phyloP scores from a whole-genome alignment of 208 protist species.

The Acanthamoeba divionensis region DNA sequence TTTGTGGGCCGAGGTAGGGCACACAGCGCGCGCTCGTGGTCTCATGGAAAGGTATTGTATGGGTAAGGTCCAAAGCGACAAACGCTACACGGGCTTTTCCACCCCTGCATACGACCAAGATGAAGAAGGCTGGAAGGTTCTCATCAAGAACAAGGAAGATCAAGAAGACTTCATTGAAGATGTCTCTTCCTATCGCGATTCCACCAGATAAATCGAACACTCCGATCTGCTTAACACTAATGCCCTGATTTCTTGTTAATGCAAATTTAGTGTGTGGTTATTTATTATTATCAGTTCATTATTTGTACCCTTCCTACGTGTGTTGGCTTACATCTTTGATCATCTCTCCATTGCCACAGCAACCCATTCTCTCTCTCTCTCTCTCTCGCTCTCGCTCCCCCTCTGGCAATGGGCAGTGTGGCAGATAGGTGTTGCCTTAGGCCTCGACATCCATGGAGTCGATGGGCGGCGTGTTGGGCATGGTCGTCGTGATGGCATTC shows the following conservation, averaged over 20 bases:
- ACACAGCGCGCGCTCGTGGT: neutral
- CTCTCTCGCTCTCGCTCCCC: too few relatives aligned
- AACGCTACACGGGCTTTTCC: neutral
- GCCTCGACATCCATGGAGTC: neutral
- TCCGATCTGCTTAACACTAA: too few relatives aligned
- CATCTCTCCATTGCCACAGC: too few relatives aligned
- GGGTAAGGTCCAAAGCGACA: neutral
- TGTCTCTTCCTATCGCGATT: neutral
- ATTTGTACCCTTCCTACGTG: too few relatives aligned
- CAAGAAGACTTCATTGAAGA: neutral
- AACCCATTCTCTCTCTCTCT: too few relatives aligned
- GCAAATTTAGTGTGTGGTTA: neutral
- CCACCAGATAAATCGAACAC: neutral
- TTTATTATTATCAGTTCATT: neutral
- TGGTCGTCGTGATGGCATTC: neutral
- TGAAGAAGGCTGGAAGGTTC: neutral
- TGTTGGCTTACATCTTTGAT: too few relatives aligned
- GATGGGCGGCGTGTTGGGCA: neutral
- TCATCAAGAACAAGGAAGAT: neutral
- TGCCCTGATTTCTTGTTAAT: too few relatives aligned
- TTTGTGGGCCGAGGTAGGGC: neutral
- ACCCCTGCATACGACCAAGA: neutral
- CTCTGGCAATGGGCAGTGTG: too few relatives aligned
- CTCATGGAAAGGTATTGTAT: constrained; percentile 1
- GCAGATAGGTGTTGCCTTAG: neutral